Evolutionary conservation across 2,329 filamentous ascomycete species (phyloP).

Genomic region (Colletotrichum somersetense): DNA sequence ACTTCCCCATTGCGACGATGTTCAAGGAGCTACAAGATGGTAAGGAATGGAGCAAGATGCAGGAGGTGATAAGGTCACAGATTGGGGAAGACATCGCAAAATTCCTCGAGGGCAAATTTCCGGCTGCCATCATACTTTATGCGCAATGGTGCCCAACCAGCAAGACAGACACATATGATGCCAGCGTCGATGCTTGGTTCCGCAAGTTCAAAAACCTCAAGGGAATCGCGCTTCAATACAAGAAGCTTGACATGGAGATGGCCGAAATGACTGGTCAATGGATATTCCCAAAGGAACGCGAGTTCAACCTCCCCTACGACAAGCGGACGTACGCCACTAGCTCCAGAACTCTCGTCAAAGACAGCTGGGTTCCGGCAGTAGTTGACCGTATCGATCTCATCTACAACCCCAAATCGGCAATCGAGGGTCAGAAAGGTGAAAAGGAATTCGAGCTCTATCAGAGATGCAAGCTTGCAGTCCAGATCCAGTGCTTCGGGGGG

Average conservation of each 20-base stretch:
- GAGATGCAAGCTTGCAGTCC: conserved; percentile 57
- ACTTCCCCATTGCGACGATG: conserved; percentile 52
- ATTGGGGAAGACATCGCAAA: neutral
- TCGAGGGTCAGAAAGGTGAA: neutral
- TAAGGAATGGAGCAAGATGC: conserved; percentile 20
- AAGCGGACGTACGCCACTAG: conserved; percentile 61
- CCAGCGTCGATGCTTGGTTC: conserved; percentile 48
- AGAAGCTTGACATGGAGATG: conserved; percentile 57
- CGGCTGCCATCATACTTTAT: conserved; percentile 58
- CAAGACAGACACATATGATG: conserved; percentile 52
- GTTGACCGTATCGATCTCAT: neutral
- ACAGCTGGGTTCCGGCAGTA: neutral
- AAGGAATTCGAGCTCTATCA: conserved; percentile 13
- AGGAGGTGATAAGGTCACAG: neutral
- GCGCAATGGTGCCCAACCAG: conserved; percentile 61
- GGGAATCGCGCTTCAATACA: conserved; percentile 49
- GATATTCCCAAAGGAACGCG: conserved; percentile 60
- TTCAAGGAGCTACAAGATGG: conserved; percentile 52
- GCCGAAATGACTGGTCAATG: conserved; percentile 58
- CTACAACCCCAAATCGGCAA: neutral
- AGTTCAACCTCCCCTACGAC: conserved; percentile 62
- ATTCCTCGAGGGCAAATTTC: conserved; percentile 48
- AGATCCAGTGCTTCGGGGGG: conserved; percentile 61
- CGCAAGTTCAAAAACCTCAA: neutral
- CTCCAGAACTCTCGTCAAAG: neutral